These are phyloP conservation scores for Parasitella parasitica DNA, from an alignment of 371 early-diverging fungal genomes.

Conservation along the genomic window DNA sequence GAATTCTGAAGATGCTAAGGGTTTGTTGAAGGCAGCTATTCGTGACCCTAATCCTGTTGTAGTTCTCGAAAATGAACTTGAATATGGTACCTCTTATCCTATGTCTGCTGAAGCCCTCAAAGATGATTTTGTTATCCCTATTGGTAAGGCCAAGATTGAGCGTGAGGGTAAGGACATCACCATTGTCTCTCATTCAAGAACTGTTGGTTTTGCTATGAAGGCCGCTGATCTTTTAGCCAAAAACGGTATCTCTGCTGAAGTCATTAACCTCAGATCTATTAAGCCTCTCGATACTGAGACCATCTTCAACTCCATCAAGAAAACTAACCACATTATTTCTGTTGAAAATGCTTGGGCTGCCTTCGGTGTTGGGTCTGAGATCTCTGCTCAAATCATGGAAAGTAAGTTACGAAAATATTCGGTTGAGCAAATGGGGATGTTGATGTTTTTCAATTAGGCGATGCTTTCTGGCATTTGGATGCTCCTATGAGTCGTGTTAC, in stretches of 20 bases:
- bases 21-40: conserved; percentile 95
- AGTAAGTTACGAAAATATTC: conserved; percentile 30
- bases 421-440: not conserved
- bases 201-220: conserved; percentile 89
- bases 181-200: conserved; percentile 93
- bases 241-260: conserved; percentile 84
- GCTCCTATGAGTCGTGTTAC: conserved; percentile 95
- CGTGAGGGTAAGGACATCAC: conserved; percentile 92
- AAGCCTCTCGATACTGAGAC: conserved; percentile 96
- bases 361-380: conserved; percentile 97
- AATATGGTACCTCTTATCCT: conserved; percentile 93
- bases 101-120: conserved; percentile 81
- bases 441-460: conserved; percentile 39
- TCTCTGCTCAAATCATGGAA: conserved; percentile 96
- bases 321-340: conserved; percentile 97
- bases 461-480: conserved; percentile 96
- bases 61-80: conserved; percentile 98
- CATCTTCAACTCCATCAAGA: conserved; percentile 92
- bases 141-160: conserved; percentile 98
- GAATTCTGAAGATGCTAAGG: conserved; percentile 98
- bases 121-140: conserved; percentile 88
- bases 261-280: conserved; percentile 98
- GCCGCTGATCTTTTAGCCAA: conserved; percentile 90
- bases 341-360: conserved; percentile 98
- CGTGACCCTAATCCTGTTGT: conserved; percentile 99